Evolutionary conservation across 148 eudicot genomes (phyloP), one percentile per base, ranked within the genome.

Genomic region (Dysphania ambrosioides): DNA sequence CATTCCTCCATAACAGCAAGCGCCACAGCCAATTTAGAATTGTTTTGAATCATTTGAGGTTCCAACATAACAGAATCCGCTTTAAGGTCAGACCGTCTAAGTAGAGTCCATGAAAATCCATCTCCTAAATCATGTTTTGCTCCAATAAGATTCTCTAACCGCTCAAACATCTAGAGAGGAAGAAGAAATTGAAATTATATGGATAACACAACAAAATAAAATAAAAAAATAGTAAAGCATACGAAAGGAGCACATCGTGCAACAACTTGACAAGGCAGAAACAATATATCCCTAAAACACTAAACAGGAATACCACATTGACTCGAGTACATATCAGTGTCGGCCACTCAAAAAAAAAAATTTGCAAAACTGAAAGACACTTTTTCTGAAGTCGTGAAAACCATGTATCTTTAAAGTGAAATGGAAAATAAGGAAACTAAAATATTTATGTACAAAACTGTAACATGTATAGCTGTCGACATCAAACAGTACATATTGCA

Each of bases 1-100:
- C 99, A 96, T 72, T 92, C 99, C 66, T 96, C 88, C 97, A 96
- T 87, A 32, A 96, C 72, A 58, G 87, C 79, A 29, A 80, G 86
- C 40, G 97, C 99, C 80, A 96, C 82, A 75, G 93, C 97, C 79
- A 92, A 78, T 85, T 96, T 96, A 58, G 97, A 86, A 82, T 89
- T 89, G 83, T 81, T 74, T 85, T 90, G 93, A 72, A 96, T 64
- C 75, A 77, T 81, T 69, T 42, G 80, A 71, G 87, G 63, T 74
- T 75, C 57, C 16, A 72, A 40, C 60, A 40, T 24, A 60, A 87
- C 76, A 59, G 41, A 26, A 63, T 84, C 85, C 66, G 40, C 69
- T 66, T 71, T 79, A 61, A 85, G 66, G 82, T 87, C 94, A 62
- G 75, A 84, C 26, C 85, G 89, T 62, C 81, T 88, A 83, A 92